Conservation (phyloP, 2,329 filamentous ascomycete genomes). For the Seiridium unicorne region DNA sequence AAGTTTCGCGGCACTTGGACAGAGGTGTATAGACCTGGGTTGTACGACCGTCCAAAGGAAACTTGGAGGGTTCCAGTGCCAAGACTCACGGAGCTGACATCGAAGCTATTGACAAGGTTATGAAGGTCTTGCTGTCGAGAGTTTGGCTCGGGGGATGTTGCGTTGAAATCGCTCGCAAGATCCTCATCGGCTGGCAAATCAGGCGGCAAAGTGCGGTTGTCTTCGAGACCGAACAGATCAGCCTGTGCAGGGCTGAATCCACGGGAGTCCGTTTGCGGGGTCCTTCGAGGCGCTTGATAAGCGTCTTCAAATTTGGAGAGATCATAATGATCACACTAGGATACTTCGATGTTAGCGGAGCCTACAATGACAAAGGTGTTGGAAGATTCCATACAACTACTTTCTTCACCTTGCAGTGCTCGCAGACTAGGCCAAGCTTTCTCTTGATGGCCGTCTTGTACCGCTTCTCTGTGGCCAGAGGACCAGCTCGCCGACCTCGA, state of each 20-base stretch:
- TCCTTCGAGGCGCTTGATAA: constrained; percentile 11
- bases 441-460: constrained; percentile 26
- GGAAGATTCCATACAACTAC: constrained; percentile 16
- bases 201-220: neutral
- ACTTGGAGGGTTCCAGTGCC: neutral
- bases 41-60: constrained; percentile 3
- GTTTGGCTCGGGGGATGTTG: neutral
- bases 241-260: neutral
- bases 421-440: constrained; percentile 25
- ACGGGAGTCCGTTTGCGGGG: neutral
- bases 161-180: constrained; percentile 1
- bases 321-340: constrained; percentile 28
- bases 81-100: neutral
- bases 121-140: neutral
- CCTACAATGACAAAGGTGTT: neutral
- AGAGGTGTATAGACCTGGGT: constrained; percentile 3
- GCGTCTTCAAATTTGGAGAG: constrained; percentile 24
- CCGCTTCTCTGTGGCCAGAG: constrained; percentile 21
- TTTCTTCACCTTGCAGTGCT: constrained; percentile 21
- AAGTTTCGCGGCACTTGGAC: neutral
- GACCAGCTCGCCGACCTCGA: constrained; percentile 25
- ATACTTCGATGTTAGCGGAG: neutral
- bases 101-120: constrained; percentile 1
- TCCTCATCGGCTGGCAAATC: neutral
- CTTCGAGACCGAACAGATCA: neutral